A percentile compares a stretch with the other conserved stretches of the same genome.
Conservation (phyloP, 768 basidiomycete genomes). For the Podaxis rugospora region DNA sequence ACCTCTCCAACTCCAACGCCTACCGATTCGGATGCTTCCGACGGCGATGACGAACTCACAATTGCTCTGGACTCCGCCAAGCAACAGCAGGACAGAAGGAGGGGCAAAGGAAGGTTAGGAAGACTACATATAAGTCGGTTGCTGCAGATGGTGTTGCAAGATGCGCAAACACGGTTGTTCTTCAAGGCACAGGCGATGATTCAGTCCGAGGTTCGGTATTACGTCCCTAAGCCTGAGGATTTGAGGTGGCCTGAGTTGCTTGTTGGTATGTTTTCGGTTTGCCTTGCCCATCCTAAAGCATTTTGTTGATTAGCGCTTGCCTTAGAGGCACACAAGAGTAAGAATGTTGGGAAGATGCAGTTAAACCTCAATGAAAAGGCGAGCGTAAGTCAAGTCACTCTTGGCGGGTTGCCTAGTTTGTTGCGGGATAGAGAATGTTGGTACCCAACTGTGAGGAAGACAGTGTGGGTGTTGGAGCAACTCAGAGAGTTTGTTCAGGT, state of each 20-base stretch:
- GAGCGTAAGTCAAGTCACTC: constrained; percentile 51
- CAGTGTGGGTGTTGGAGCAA: constrained; percentile 88
- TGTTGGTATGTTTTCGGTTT: constrained; percentile 43
- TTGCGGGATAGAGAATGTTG: constrained; percentile 78
- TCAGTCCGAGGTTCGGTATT: constrained; percentile 84
- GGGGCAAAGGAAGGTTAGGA: constrained; percentile 11
- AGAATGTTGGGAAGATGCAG: not conserved
- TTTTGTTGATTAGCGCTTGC: not conserved
- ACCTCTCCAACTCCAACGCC: constrained; percentile 14
- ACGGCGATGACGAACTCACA: constrained; percentile 28
- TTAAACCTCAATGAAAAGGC: constrained; percentile 48
- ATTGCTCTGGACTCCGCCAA: constrained; percentile 31
- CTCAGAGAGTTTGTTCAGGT: constrained; percentile 93
- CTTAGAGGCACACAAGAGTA: constrained; percentile 2
- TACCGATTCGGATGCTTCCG: constrained; percentile 15
- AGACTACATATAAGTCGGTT: constrained; percentile 77
- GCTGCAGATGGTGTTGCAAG: constrained; percentile 87
- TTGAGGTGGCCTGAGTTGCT: constrained; percentile 85
- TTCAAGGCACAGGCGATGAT: constrained; percentile 95
- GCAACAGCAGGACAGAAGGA: constrained; percentile 29
- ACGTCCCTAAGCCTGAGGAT: constrained; percentile 72
- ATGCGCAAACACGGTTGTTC: constrained; percentile 92
- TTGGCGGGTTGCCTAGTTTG: constrained; percentile 22
- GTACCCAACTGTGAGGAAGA: constrained; percentile 88
- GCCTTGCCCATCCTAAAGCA: not conserved